Evolutionary conservation across 1,284 basidiomycete species (phyloP), one percentile per base, ranked within the genome.

Genomic region (Earliella scabrosa): DNA sequence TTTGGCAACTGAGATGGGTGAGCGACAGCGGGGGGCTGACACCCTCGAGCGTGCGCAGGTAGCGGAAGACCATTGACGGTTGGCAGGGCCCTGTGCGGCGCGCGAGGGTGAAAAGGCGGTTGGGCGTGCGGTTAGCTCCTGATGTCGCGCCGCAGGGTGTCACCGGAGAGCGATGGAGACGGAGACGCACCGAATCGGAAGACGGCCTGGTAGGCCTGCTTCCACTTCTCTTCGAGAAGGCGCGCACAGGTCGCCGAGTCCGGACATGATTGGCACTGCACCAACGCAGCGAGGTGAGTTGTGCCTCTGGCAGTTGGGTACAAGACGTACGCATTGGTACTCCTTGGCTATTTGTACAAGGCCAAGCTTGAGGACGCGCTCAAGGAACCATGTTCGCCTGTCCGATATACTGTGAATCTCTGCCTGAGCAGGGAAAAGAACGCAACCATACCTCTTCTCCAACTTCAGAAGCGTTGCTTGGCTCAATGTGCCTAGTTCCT

Each of bases 221-320:
- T 78, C 93, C 95, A 98, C 70, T 95, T 95, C 60, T 97, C 95
- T 66, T 97, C 93, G 8, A 98, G 81, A n/a, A 90, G 74, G n/a
- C 86, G 82, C 18, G 94, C 94, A 69, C 95, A 98, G 18, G 72
- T 80, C 0, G 80, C 54, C 1, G 92, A 77, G 63, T 97, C 95
- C 3, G 93, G 92, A 69, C 95, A 98, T 14, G 90, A 87, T 0
- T 83, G 68, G 57, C 92, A 92, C 93, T 95, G 60, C 94, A 13
- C 29, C 6, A 31, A 13, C 6, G n/a, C n/a, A n/a, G n/a, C n/a
- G n/a, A n/a, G n/a, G n/a, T n/a, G n/a, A n/a, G n/a, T n/a, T n/a
- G n/a, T n/a, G n/a, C n/a, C n/a, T n/a, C n/a, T n/a, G n/a, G n/a
- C n/a, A n/a, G n/a, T n/a, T n/a, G n/a, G n/a, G n/a, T n/a, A n/a